Conservation (phyloP, 2,329 filamentous ascomycete genomes). For the Aspergillus fumigatiaffinis region DNA sequence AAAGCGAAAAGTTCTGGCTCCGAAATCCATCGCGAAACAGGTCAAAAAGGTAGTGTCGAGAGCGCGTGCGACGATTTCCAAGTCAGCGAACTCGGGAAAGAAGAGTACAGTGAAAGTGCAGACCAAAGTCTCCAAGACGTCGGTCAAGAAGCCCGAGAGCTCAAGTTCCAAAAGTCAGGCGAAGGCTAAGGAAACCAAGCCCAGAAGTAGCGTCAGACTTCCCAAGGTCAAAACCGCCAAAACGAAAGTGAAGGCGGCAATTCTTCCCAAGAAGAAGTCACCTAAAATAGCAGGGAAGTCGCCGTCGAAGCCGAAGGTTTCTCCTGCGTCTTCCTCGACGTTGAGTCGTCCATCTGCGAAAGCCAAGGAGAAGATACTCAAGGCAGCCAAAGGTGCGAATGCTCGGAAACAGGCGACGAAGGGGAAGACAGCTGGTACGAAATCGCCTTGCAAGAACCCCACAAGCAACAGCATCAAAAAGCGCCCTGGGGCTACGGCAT, state of each 20-base stretch:
- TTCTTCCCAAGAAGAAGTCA: conserved; percentile 14
- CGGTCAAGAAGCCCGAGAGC: conserved; percentile 12
- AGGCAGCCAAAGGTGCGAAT: conserved; percentile 19
- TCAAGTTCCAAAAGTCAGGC: conserved; percentile 15
- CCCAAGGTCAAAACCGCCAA: conserved; percentile 26
- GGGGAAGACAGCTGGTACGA: conserved; percentile 9
- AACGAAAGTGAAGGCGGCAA: conserved; percentile 24
- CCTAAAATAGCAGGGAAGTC: conserved; percentile 9
- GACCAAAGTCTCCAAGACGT: conserved; percentile 8
- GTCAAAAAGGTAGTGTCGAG: conserved; percentile 30
- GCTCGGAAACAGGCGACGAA: conserved; percentile 13
- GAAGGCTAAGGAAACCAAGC: conserved; percentile 11
- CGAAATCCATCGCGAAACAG: conserved; percentile 30
- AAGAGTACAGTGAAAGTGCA: conserved; percentile 16
- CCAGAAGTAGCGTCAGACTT: conserved; percentile 23
- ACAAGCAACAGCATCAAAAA: conserved; percentile 3
- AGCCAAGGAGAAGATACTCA: conserved; percentile 27
- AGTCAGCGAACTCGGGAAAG: conserved; percentile 13
- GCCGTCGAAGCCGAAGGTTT: conserved; percentile 13
- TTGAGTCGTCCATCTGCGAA: conserved; percentile 27
- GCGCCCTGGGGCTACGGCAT: background rate
- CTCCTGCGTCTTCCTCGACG: conserved; percentile 14
- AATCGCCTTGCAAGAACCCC: conserved; percentile 6
- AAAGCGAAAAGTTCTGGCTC: conserved; percentile 24
- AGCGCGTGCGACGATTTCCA: conserved; percentile 19